phyloP scores from a whole-genome alignment of 1,284 basidiomycete species.

The Prillingera fragicola region DNA sequence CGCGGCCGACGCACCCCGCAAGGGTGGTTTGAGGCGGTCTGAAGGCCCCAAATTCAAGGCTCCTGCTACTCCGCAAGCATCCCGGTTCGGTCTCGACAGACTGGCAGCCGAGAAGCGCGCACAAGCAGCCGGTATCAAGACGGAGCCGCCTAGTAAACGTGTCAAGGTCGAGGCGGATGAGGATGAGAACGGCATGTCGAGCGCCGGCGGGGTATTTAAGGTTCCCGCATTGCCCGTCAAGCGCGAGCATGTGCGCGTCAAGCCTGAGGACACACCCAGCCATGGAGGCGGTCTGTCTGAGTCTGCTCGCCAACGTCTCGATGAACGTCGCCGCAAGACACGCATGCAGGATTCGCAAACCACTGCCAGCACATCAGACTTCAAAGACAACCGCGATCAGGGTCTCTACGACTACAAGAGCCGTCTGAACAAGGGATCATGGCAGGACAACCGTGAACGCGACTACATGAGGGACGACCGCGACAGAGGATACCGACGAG shows the following conservation, averaged over 20 bases:
- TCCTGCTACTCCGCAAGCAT: constrained; percentile 65
- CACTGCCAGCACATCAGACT: constrained; percentile 22
- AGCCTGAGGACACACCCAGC: constrained; percentile 87
- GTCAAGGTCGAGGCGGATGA: constrained; percentile 54
- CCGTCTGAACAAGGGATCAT: constrained; percentile 49
- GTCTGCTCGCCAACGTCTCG: constrained; percentile 61
- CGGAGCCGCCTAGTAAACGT: constrained; percentile 57
- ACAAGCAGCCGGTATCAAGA: constrained; percentile 52
- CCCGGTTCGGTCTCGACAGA: constrained; percentile 75
- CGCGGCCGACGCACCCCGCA: constrained; percentile 66
- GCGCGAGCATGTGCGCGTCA: constrained; percentile 59
- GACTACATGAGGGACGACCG: constrained; percentile 17
- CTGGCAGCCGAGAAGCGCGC: constrained; percentile 80
- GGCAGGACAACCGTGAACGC: constrained; percentile 45
- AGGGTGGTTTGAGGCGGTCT: constrained; percentile 66
- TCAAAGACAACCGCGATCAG: constrained; percentile 20
- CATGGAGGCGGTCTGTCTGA: constrained; percentile 82
- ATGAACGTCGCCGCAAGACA: constrained; percentile 64
- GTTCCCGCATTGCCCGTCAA: constrained; percentile 63
- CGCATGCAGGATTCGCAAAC: constrained; percentile 52
- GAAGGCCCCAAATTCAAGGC: constrained; percentile 74
- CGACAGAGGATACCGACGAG: constrained; percentile 1
- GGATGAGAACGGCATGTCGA: constrained; percentile 44
- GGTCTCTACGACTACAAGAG: constrained; percentile 45
- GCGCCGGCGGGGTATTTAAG: constrained; percentile 66